phyloP scores from a whole-genome alignment of 441 rosid species.

The Brassica hybrid region DNA sequence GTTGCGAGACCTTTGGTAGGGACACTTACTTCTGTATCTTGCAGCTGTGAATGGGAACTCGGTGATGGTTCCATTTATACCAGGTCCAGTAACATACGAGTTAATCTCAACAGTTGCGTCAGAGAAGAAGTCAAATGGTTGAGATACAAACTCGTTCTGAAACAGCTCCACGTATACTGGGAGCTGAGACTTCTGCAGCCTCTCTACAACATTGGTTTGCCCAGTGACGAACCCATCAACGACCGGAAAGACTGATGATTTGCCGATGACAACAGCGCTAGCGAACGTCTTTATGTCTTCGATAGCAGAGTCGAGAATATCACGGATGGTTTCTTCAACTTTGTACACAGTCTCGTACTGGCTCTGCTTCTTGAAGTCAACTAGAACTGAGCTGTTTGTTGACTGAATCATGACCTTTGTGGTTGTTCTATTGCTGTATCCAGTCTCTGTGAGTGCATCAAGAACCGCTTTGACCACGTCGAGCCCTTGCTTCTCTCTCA shows the following conservation, averaged over 20 bases:
- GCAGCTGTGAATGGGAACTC: slow-evolving; percentile 72
- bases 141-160: slow-evolving; percentile 77
- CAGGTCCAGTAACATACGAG: slow-evolving; percentile 37
- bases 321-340: too few species aligned
- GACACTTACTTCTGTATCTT: slow-evolving; percentile 69
- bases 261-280: slow-evolving; percentile 56
- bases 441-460: slow-evolving; percentile 54
- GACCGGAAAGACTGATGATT: slow-evolving; percentile 52
- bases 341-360: slow-evolving; percentile 62
- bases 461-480: slow-evolving; percentile 59
- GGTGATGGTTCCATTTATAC: slow-evolving; percentile 67
- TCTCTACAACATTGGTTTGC: slow-evolving; percentile 52
- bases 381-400: slow-evolving; percentile 65
- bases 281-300: slow-evolving; percentile 66
- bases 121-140: too few species aligned
- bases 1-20: slow-evolving; percentile 13
- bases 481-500: slow-evolving; percentile 55
- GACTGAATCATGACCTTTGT: slow-evolving; percentile 76
- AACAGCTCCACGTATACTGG: slow-evolving; percentile 66
- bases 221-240: slow-evolving; percentile 31
- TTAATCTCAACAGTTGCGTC: slow-evolving; percentile 77
- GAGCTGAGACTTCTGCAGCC: slow-evolving; percentile 51
- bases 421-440: slow-evolving; percentile 51
- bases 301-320: slow-evolving; percentile 47
- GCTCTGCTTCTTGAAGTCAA: slow-evolving; percentile 51